phyloP scores from a whole-genome alignment of 208 protist genomes.

The Leishmania guyanensis region DNA sequence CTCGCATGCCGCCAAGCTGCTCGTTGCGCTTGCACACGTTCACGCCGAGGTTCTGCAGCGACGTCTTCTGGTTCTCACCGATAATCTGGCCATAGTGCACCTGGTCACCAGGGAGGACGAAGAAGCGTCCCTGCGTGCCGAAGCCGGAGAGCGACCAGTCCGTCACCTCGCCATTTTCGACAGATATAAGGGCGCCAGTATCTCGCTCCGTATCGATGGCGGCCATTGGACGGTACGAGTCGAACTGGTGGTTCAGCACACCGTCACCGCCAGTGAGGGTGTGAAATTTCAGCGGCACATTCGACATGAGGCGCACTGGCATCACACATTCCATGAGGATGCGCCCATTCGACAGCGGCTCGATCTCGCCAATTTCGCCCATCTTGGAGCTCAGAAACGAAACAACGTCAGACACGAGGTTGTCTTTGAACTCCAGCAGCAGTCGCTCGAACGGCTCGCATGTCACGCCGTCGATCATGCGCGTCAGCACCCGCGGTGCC shows the following conservation, averaged over 20 bases:
- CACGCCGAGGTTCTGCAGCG: conserved; percentile 87
- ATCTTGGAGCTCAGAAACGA: conserved; percentile 88
- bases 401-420: conserved; percentile 71
- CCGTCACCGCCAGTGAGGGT: conserved; percentile 88
- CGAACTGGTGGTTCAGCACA: conserved; percentile 90
- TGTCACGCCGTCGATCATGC: conserved; percentile 71
- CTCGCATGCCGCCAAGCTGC: conserved; percentile 87
- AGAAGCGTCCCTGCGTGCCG: conserved; percentile 82
- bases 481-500: conserved; percentile 92
- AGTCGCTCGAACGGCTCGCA: conserved; percentile 90
- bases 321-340: conserved; percentile 87
- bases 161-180: conserved; percentile 84
- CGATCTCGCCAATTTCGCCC: conserved; percentile 89
- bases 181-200: conserved; percentile 88
- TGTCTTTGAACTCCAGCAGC: conserved; percentile 80
- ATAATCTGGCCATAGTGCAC: conserved; percentile 92
- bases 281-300: conserved; percentile 85
- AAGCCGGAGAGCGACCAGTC: conserved; percentile 86
- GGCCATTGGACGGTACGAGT: conserved; percentile 78
- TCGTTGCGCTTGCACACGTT: conserved; percentile 93
- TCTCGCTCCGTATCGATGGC: conserved; percentile 68
- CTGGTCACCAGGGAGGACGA: conserved; percentile 82
- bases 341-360: conserved; percentile 74
- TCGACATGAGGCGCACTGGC: conserved; percentile 86
- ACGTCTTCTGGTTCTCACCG: conserved; percentile 88